Evolutionary conservation across 2,329 filamentous ascomycete species (phyloP), one percentile per base, ranked within the genome.

Genomic region (Epichloe scottii): DNA sequence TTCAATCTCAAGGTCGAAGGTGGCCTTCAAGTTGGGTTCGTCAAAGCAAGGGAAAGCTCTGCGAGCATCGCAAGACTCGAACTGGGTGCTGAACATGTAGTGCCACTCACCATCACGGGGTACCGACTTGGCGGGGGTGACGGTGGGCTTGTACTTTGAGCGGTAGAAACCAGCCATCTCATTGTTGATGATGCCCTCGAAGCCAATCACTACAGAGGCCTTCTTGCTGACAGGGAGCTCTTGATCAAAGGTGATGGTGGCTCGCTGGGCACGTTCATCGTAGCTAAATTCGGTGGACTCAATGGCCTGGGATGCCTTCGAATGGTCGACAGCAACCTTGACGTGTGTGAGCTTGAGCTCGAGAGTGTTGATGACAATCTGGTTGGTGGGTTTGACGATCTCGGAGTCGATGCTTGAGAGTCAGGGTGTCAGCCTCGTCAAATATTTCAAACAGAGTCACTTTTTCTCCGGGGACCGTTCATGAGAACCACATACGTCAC

Each of bases 21-120:
- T 91, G 11, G 93, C 89, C 72, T 98, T 98, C 57, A 97, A 78
- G 62, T 95, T 95, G 41, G 93, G 93, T 72, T 98, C 93, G 64
- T 98, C 93, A 63, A 97, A 97, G 72, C 93, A 98, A 46, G 93
- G 93, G 71, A 98, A 96, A 8, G 93, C 91, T 58, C 90, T 79
- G 57, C 93, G 85, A 55, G 93, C 93, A 70, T 98, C 93, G 63
- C 89, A 95, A 44, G 90, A 85, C 74, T 98, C 93, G 64, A 98
- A 98, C 66, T 98, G 93, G 46, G 93, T 98, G 73, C 88, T 95
- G 68, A 95, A 75, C 87, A 91, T 90, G 64, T 79, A 78, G 66
- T 81, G 78, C 63, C 75, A 79, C 60, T 82, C 75, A 45, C 76
- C 75, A 56, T 84, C 89, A 62, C 77, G 85, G 30, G 89, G 87